Evolutionary conservation across 2,329 filamentous ascomycete species (phyloP).

Genomic region (Chlorencoelia australis): DNA sequence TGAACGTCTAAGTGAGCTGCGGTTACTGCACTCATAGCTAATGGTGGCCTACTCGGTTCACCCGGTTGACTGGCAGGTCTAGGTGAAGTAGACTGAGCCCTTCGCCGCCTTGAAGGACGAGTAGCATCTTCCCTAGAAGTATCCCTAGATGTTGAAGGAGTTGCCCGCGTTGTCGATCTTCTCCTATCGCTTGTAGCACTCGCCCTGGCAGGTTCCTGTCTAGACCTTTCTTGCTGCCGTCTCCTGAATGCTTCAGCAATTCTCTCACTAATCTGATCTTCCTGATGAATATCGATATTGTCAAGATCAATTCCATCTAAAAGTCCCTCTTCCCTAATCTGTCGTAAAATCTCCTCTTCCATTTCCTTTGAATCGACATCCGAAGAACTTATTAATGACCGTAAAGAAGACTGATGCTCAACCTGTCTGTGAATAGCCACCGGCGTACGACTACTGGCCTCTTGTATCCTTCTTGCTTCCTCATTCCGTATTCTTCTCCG

Average conservation of each 20-base stretch:
- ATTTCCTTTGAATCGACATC: constrained; percentile 70
- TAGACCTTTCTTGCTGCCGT: constrained; percentile 55
- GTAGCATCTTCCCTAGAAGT: constrained; percentile 20
- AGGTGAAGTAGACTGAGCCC: constrained; percentile 36
- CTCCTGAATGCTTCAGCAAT: constrained; percentile 83
- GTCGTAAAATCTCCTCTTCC: constrained; percentile 78
- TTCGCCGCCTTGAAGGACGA: constrained; percentile 17
- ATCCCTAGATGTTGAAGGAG: constrained; percentile 20
- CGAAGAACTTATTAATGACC: constrained; percentile 72
- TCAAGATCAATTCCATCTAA: constrained; percentile 83
- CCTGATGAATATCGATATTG: constrained; percentile 71
- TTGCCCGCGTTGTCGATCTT: constrained; percentile 21
- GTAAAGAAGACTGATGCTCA: constrained; percentile 81
- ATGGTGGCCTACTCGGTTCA: constrained; percentile 40
- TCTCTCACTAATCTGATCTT: constrained; percentile 81
- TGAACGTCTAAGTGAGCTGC: constrained; percentile 39
- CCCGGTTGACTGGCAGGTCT: constrained; percentile 37
- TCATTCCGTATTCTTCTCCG: constrained; percentile 19
- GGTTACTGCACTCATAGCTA: constrained; percentile 34
- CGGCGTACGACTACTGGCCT: constrained; percentile 19
- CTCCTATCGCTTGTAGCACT: constrained; percentile 17
- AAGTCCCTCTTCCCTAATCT: constrained; percentile 80
- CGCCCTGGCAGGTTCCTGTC: constrained; percentile 35
- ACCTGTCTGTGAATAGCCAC: constrained; percentile 56
- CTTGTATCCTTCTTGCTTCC: constrained; percentile 20